phyloP scores from a whole-genome alignment of 139 green algal genomes.

The Chlamydomonas sp. region DNA sequence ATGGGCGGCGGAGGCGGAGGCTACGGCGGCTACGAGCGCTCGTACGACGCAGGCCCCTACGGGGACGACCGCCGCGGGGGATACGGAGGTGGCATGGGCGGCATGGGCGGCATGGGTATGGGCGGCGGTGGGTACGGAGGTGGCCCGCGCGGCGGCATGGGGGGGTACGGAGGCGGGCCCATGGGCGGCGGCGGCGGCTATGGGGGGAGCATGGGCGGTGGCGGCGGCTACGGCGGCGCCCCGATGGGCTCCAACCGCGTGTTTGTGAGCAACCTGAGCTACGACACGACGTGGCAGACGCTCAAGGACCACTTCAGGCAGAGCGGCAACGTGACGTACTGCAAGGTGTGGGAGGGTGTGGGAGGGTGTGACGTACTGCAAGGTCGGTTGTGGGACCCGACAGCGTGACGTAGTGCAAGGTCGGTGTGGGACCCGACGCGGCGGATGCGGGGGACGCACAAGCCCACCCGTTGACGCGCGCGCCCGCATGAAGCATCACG shows the following conservation, averaged over 20 bases:
- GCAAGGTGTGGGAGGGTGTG: too few species aligned
- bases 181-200: background rate
- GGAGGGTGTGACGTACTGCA: too few species aligned
- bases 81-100: slow-evolving; percentile 24
- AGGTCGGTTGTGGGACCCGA: too few species aligned
- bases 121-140: background rate
- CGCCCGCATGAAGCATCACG: too few species aligned
- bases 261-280: slow-evolving; percentile 63
- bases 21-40: too few species aligned
- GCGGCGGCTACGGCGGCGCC: background rate
- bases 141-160: slow-evolving; percentile 28
- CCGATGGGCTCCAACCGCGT: slow-evolving; percentile 39
- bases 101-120: slow-evolving; percentile 30
- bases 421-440: too few species aligned
- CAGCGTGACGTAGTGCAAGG: too few species aligned
- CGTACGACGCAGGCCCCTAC: slow-evolving; percentile 13
- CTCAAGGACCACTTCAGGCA: slow-evolving; percentile 70
- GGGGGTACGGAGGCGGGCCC: slow-evolving; percentile 28
- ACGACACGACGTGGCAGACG: slow-evolving; percentile 54
- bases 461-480: background rate
- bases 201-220: slow-evolving; percentile 10
- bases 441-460: too few species aligned
- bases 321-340: slow-evolving; percentile 47
- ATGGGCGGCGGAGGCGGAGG: slow-evolving; percentile 19
- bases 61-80: slow-evolving; percentile 13